Conservation (phyloP, 768 basidiomycete species). For the Russula sp. region DNA sequence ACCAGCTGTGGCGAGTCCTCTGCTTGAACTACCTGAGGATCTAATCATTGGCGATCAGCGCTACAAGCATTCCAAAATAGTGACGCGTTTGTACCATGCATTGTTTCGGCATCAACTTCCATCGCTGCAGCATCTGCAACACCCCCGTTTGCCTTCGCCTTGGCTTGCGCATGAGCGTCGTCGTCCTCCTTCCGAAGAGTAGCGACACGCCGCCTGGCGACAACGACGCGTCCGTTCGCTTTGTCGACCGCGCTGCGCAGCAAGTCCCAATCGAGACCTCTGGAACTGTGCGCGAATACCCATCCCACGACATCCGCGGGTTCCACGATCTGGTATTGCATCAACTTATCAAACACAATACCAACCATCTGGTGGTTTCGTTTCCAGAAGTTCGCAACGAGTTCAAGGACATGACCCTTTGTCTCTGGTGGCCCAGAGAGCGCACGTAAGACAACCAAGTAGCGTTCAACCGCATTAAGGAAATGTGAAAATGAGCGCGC, state of each 20-base stretch:
- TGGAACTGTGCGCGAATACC: constrained; percentile 64
- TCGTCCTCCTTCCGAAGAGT: constrained; percentile 85
- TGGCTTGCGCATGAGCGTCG: constrained; percentile 71
- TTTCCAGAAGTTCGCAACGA: constrained; percentile 78
- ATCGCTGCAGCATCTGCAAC: constrained; percentile 47
- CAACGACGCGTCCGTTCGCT: constrained; percentile 81
- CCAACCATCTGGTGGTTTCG: constrained; percentile 80
- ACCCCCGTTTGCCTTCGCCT: constrained; percentile 49
- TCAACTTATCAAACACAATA: constrained; percentile 95
- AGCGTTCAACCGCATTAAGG: constrained; percentile 95
- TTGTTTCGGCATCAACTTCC: constrained; percentile 74
- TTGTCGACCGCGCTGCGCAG: constrained; percentile 83
- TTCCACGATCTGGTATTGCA: constrained; percentile 98
- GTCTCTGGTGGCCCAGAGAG: constrained; percentile 53
- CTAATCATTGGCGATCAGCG: background rate
- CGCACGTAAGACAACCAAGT: constrained; percentile 69
- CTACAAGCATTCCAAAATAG: background rate
- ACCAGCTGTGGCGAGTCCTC: constrained; percentile 66
- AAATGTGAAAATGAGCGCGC: constrained; percentile 96
- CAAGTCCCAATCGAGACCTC: constrained; percentile 80
- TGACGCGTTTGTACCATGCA: constrained; percentile 46
- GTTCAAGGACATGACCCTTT: constrained; percentile 66
- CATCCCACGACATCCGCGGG: constrained; percentile 87
- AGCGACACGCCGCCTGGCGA: constrained; percentile 70
- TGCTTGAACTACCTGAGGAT: constrained; percentile 45